Percentiles rank a stretch among this genome's conserved stretches.
These are phyloP conservation scores for Xylariales sp. DNA, from an alignment of 2,329 filamentous ascomycete genomes.

Conservation along the genomic window DNA sequence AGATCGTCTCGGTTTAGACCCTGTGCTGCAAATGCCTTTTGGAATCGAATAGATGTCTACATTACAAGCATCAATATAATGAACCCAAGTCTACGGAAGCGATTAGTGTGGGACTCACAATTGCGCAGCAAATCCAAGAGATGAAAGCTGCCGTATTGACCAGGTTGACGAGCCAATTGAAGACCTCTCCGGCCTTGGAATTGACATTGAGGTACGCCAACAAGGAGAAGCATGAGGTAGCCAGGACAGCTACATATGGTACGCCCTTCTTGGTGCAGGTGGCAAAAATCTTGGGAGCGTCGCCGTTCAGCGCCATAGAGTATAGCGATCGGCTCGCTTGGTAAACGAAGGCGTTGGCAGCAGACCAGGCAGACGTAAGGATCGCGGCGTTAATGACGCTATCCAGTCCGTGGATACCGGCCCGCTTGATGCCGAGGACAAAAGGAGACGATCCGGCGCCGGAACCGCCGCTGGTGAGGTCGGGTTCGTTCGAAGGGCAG, in stretches of 20 bases:
- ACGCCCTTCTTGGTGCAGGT: conserved; percentile 39
- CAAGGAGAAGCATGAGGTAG: conserved; percentile 53
- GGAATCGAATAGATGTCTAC: conserved; percentile 57
- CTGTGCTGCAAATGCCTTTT: conserved; percentile 39
- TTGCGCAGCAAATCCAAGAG: conserved; percentile 47
- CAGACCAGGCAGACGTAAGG: conserved; percentile 31
- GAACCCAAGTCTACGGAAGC: no score
- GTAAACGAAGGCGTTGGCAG: conserved; percentile 38
- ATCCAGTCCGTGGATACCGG: conserved; percentile 30
- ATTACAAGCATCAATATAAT: no score
- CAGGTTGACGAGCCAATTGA: conserved; percentile 54
- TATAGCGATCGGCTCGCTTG: conserved; percentile 41
- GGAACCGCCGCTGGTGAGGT: conserved; percentile 21
- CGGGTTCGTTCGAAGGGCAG: conserved; percentile 26
- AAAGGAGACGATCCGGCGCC: conserved; percentile 41
- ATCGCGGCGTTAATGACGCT: conserved; percentile 31
- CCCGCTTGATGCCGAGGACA: conserved; percentile 40
- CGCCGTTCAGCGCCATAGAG: conserved; percentile 40
- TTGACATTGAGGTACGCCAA: conserved; percentile 61
- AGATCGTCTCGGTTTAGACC: conserved; percentile 35
- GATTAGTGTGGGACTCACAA: no score
- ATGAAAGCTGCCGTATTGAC: conserved; percentile 46
- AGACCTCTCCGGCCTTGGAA: conserved; percentile 52
- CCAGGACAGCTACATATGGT: conserved; percentile 23
- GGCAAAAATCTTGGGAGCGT: conserved; percentile 40